These are phyloP conservation scores for Rhododendron ferrugineum DNA, from an alignment of 148 eudicot genomes.

Conservation along the genomic window DNA sequence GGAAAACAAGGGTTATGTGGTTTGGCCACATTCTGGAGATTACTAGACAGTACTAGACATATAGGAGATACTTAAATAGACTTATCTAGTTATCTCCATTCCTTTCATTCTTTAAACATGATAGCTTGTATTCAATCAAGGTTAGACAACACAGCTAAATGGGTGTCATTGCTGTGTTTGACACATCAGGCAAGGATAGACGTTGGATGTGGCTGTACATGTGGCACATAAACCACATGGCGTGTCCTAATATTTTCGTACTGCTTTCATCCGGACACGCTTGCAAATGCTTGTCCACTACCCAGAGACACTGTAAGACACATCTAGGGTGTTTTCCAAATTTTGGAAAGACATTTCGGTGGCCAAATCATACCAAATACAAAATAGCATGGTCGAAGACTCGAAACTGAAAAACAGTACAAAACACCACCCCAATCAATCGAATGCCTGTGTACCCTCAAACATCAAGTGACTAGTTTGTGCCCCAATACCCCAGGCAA, in stretches of 20 bases:
- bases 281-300: background rate
- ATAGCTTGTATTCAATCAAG: too few species aligned
- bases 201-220: background rate
- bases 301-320: background rate
- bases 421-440: background rate
- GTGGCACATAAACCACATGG: background rate
- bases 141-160: background rate
- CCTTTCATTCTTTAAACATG: background rate
- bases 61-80: background rate
- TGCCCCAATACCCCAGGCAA: background rate
- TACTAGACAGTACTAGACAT: background rate
- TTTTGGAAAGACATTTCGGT: background rate
- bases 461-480: background rate
- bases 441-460: background rate
- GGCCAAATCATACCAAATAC: background rate
- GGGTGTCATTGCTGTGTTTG: background rate
- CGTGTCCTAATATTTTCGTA: background rate
- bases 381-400: background rate
- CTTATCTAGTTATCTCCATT: background rate
- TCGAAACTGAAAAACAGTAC: background rate
- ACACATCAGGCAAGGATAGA: background rate
- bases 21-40: background rate
- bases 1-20: background rate
- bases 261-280: background rate
- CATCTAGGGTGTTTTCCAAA: background rate